Conservation (phyloP, 1,284 basidiomycete genomes). For the Boletus calvinii region DNA sequence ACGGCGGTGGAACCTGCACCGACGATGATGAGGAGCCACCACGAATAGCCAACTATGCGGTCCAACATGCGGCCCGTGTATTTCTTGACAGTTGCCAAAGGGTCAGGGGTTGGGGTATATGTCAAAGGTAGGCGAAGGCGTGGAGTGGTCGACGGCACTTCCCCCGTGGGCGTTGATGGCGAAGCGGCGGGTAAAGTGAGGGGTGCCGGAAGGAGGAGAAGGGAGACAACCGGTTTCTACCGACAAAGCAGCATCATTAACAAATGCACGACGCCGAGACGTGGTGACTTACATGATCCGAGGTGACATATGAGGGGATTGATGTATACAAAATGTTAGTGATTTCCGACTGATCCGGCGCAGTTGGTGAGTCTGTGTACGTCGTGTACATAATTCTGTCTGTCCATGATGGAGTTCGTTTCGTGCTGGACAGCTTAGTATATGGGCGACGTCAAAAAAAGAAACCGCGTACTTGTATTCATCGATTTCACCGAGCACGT, state of each 20-base stretch:
- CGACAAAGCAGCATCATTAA: not conserved
- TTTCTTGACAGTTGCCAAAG: constrained; percentile 54
- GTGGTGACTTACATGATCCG: constrained; percentile 58
- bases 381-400: constrained; percentile 91
- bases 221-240: constrained; percentile 52
- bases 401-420: constrained; percentile 90
- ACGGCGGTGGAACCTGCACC: constrained; percentile 72
- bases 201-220: constrained; percentile 29
- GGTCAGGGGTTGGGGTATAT: constrained; percentile 53
- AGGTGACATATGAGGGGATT: constrained; percentile 73
- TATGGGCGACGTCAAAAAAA: constrained; percentile 1
- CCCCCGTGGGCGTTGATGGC: constrained; percentile 1
- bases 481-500: constrained; percentile 73
- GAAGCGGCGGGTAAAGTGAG: constrained; percentile 8
- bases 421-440: constrained; percentile 44
- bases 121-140: constrained; percentile 49
- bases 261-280: constrained; percentile 3
- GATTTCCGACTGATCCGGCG: constrained; percentile 53
- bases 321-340: constrained; percentile 70
- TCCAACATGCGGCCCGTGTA: constrained; percentile 66
- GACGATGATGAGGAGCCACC: constrained; percentile 70
- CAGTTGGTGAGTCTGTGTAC: constrained; percentile 62
- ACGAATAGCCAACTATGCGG: constrained; percentile 68
- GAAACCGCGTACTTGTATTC: constrained; percentile 60
- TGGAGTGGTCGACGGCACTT: constrained; percentile 32